Evolutionary conservation across 1,284 basidiomycete species (phyloP), one percentile per base, ranked within the genome.

Genomic region (Malassezia sp.): DNA sequence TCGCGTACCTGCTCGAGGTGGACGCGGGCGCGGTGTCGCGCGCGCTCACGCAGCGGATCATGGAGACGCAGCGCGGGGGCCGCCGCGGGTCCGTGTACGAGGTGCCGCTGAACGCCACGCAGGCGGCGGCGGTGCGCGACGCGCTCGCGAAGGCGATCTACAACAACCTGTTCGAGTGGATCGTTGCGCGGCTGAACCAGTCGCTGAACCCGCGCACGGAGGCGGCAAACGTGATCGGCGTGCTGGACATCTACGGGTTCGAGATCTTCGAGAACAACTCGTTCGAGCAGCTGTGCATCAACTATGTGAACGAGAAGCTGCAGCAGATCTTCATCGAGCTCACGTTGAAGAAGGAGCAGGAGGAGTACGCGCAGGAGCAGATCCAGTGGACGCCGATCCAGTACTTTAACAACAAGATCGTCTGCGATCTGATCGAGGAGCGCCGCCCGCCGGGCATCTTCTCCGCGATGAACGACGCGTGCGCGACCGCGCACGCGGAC

Each of bases 141-240:
- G 93, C 93, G 0, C 75, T 99, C 26, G 76, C 90, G 5, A 95
- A 99, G 71, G 93, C 90, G 9, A 82, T 99, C 51, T 97, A 97
- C 74, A 96, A 93, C 75, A 96, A 96, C 72, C 75, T 97, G 17
- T 99, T 99, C 71, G 91, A 99, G 67, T 99, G 93, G 93, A 97
- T 99, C 61, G 93, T 99, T 27, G 84, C 85, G 18, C 81, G 89
- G 49, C 80, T 99, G 70, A 99, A 99, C 70, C 74, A 85, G 18
- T 95, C 90, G 5, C 93, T 99, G 88, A 90, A 89, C 67, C 79
- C 89, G 14, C 79, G 84, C 30, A 72, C 76, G 37, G 73, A 80
- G 8, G 76, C 80, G 34, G 76, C 83, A n/a, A 86, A 89, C 53
- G 77, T 96, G 45, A 87, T 99, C 54, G 93, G 93, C 42, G 95